phyloP scores from a whole-genome alignment of 352 stramenopile genomes.

The Phytophthora boehmeriae region DNA sequence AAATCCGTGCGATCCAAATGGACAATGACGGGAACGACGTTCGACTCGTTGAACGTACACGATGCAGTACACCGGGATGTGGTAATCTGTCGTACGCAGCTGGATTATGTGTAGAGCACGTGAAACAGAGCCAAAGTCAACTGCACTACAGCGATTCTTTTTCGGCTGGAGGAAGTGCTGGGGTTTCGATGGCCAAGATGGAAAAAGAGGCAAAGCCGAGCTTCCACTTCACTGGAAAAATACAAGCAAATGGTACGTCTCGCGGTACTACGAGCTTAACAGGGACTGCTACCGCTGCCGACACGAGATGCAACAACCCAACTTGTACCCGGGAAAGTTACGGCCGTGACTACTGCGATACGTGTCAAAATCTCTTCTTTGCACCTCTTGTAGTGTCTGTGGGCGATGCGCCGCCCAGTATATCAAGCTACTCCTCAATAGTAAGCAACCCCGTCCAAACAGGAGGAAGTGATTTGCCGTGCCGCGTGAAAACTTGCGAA shows the following conservation, averaged over 20 bases:
- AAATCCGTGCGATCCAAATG: slow-evolving; percentile 5
- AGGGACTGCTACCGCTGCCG: slow-evolving; percentile 16
- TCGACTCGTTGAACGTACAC: slow-evolving; percentile 37
- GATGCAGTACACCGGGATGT: slow-evolving; percentile 41
- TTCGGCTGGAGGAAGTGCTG: slow-evolving; percentile 5
- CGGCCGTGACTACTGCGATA: slow-evolving; percentile 62
- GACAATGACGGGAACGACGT: slow-evolving; percentile 23
- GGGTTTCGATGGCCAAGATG: slow-evolving; percentile 9
- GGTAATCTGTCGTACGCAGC: slow-evolving; percentile 48
- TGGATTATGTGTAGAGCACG: slow-evolving; percentile 58
- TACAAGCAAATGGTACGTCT: slow-evolving; percentile 13
- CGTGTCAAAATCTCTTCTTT: slow-evolving; percentile 60
- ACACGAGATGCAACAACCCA: slow-evolving; percentile 55
- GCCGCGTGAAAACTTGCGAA: slow-evolving; percentile 49
- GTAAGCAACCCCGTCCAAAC: slow-evolving; percentile 16
- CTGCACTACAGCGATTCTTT: slow-evolving; percentile 18
- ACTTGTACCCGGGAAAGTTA: slow-evolving; percentile 64
- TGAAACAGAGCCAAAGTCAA: slow-evolving; percentile 37
- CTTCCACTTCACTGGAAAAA: slow-evolving; percentile 26
- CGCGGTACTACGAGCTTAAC: neutral
- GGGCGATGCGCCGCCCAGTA: slow-evolving; percentile 21
- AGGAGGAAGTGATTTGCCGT: slow-evolving; percentile 30
- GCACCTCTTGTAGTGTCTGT: slow-evolving; percentile 55
- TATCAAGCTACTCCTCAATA: slow-evolving; percentile 22
- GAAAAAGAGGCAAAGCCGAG: slow-evolving; percentile 39